These are phyloP conservation scores for Coelastrella sp. DNA, from an alignment of 139 green algal genomes.

Conservation along the genomic window DNA sequence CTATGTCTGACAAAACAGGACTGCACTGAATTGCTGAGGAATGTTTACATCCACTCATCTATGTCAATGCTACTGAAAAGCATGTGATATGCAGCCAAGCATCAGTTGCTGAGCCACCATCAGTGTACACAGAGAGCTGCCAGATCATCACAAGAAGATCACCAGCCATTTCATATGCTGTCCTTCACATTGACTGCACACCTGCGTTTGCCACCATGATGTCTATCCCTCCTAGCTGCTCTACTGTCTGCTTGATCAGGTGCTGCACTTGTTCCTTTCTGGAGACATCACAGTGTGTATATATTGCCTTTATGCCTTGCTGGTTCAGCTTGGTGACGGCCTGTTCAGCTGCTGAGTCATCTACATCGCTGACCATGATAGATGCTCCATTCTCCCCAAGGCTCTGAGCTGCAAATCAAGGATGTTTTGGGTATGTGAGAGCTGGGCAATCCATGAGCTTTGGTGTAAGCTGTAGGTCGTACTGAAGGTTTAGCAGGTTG, in stretches of 20 bases:
- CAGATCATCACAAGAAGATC: too few species aligned
- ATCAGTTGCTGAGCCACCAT: too few species aligned
- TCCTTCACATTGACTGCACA: neutral
- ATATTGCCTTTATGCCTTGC: constrained; percentile 59
- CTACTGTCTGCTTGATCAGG: constrained; percentile 64
- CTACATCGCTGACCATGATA: constrained; percentile 82
- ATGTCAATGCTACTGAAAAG: too few species aligned
- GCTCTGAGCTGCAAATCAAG: constrained; percentile 19
- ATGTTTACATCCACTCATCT: too few species aligned
- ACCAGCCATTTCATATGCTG: too few species aligned
- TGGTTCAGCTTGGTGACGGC: constrained; percentile 52
- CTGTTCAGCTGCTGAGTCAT: constrained; percentile 58
- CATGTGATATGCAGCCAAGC: too few species aligned
- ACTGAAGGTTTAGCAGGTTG: neutral
- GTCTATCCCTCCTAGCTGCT: constrained; percentile 76
- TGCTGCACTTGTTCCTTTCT: constrained; percentile 71
- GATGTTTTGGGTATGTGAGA: neutral
- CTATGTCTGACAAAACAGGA: too few species aligned
- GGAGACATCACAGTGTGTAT: constrained; percentile 71
- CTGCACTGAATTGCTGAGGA: too few species aligned
- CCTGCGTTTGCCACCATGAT: constrained; percentile 73
- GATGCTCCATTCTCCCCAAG: constrained; percentile 74
- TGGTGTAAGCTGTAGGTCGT: neutral
- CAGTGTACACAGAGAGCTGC: too few species aligned
- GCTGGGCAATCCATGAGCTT: neutral